Evolutionary conservation across 1,139 yeast genomes (phyloP), one percentile per base, ranked within the genome.

Genomic region (Sugiyamaella neomexicana): DNA sequence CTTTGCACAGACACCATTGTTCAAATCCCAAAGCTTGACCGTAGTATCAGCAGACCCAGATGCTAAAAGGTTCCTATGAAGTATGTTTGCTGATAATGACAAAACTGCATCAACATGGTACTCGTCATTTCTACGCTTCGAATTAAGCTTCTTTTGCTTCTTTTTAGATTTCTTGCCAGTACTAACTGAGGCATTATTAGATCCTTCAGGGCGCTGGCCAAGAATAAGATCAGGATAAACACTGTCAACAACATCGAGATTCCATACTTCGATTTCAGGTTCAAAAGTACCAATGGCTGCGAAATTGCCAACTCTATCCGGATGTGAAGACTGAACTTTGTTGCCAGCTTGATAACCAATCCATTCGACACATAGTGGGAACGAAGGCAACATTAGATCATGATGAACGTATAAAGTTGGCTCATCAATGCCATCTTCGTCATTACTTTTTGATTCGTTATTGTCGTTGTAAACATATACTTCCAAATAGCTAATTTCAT

Each of bases 201-300:
- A 76, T 61, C 77, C 79, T 41, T 77, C 77, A 45, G 76, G 78
- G 31, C 85, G 83, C 68, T 88, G 95, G 49, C 99, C 99, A 58
- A 93, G 78, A 57, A 95, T 89, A 64, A 88, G 78, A 67, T 90
- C 96, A 15, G 99, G 99, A 79, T 89, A 93, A 27, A 96, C 95
- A 66, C 89, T 89, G 67, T 95, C 98, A 43, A 91, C 79, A 60
- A 86, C 85, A 71, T 93, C 99, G 65, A 93, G 77, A 72, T 93
- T 89, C 99, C 99, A 95, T 58, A 93, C 79, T 72, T 93, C 99
- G 70, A 93, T 93, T 68, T 88, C 95, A 39, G 99, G 99, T 65
- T 93, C 99, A 70, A 93, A 91, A 1, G 99, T 89, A 68, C 99
- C 98, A 60, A 93, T 78, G 12, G 99, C 99, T 1, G 96, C 98